A percentile compares a stretch with the other conserved stretches of the same genome.
Conservation (phyloP, 495 filamentous ascomycete genomes). For the Chaetomium cochliodes region DNA sequence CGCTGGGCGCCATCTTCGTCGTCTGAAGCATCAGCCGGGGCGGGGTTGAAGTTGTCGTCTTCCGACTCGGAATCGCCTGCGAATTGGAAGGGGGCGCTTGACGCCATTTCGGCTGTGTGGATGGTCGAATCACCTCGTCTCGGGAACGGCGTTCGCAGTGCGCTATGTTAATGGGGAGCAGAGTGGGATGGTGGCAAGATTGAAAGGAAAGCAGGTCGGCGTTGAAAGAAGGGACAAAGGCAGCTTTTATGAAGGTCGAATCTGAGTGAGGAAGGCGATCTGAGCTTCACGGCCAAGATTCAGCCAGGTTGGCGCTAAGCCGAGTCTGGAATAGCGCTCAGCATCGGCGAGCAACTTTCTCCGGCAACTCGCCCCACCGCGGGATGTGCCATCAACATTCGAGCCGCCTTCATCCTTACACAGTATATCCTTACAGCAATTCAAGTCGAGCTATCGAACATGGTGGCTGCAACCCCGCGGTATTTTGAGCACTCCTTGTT, state of each 20-base stretch:
- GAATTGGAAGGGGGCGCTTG: conserved; percentile 27
- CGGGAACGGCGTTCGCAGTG: neutral
- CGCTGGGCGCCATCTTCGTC: conserved; percentile 47
- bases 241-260: conserved; percentile 20
- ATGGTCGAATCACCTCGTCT: neutral
- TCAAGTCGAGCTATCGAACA: no score
- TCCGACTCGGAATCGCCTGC: conserved; percentile 63
- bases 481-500: no score
- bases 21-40: conserved; percentile 64
- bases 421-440: no score
- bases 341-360: conserved; percentile 14
- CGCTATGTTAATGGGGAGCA: neutral
- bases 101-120: conserved; percentile 31
- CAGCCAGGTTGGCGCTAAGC: conserved; percentile 4
- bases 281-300: conserved; percentile 13
- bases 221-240: conserved; percentile 10
- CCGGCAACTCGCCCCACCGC: neutral
- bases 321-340: neutral
- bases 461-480: no score
- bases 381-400: no score
- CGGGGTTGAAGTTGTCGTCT: conserved; percentile 80
- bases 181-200: neutral
- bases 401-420: no score
- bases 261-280: conserved; percentile 12
- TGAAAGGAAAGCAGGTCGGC: neutral